Evolutionary conservation across 2,329 filamentous ascomycete genomes (phyloP).

Genomic region (Arthrobotrys entomopaga): DNA sequence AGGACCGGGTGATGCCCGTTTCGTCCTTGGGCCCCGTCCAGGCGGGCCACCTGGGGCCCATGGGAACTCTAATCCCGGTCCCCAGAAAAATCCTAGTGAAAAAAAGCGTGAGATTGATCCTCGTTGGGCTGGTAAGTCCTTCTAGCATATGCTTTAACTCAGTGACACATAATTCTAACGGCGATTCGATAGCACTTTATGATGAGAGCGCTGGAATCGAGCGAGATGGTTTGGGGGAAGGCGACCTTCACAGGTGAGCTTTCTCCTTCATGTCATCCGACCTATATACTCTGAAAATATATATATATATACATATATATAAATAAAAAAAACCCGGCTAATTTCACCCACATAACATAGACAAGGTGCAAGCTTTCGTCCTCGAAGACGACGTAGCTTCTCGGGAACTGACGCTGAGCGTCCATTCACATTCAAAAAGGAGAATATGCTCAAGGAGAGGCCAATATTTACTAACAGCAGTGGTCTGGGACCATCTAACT

Average conservation of each 20-base stretch:
- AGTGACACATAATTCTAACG: neutral
- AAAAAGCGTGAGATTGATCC: constrained; percentile 17
- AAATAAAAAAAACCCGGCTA: neutral
- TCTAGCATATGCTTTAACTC: neutral
- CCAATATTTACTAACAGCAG: neutral
- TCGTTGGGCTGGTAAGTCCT: constrained; percentile 25
- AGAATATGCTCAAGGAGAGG: neutral
- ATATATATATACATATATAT: no score
- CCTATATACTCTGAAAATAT: neutral
- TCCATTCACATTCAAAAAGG: neutral
- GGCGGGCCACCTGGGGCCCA: constrained; percentile 1
- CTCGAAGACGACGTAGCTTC: constrained; percentile 36
- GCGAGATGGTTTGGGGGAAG: constrained; percentile 38
- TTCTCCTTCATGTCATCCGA: neutral
- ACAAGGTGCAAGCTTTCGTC: constrained; percentile 31
- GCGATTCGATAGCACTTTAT: constrained; percentile 15
- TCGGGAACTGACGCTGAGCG: constrained; percentile 10
- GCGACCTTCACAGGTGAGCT: constrained; percentile 42
- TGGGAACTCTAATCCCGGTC: neutral
- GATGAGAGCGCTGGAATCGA: constrained; percentile 20
- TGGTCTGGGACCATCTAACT: constrained; percentile 31
- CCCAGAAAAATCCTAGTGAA: neutral
- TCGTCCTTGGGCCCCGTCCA: constrained; percentile 32
- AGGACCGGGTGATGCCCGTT: constrained; percentile 35
- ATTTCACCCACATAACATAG: constrained; percentile 4